These are phyloP conservation scores for Senna tora DNA, from an alignment of 306 rosid genomes.

Conservation along the genomic window DNA sequence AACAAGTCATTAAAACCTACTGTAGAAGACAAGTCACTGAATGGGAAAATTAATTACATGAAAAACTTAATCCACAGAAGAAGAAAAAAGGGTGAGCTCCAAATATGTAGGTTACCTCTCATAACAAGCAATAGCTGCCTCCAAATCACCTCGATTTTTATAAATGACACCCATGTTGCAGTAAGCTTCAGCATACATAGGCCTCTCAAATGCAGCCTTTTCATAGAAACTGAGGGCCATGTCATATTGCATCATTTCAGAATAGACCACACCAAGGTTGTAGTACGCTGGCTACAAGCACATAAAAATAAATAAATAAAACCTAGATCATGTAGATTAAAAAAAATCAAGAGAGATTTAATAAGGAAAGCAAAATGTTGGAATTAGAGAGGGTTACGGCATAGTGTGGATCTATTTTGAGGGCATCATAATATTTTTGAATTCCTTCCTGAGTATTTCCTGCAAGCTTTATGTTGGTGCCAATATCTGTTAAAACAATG, in stretches of 20 bases:
- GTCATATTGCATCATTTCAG: conserved; percentile 97
- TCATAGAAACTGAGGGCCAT: conserved; percentile 88
- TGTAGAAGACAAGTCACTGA: conserved; percentile 5
- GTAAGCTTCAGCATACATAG: conserved; percentile 97
- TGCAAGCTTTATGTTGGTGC: conserved; percentile 93
- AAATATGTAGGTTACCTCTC: conserved; percentile 66
- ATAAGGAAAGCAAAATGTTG: conserved; percentile 15
- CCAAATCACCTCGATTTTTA: conserved; percentile 94
- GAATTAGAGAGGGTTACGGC: conserved; percentile 66
- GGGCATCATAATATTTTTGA: conserved; percentile 94
- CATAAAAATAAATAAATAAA: conserved; percentile 18
- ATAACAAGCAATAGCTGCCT: conserved; percentile 90
- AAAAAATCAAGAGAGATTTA: background rate
- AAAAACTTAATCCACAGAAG: conserved; percentile 17
- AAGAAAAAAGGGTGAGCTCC: background rate
- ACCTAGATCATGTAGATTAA: conserved; percentile 8
- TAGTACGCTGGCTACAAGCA: conserved; percentile 89
- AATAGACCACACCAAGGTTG: conserved; percentile 96
- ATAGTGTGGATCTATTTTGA: conserved; percentile 84
- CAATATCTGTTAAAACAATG: conserved; percentile 93
- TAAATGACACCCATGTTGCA: conserved; percentile 97
- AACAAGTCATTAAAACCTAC: conserved; percentile 30
- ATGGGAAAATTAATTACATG: conserved; percentile 3
- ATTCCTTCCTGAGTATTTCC: conserved; percentile 94
- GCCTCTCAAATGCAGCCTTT: conserved; percentile 94